Conservation (phyloP, 2,329 filamentous ascomycete genomes). For the Scortechinia acanthostroma region DNA sequence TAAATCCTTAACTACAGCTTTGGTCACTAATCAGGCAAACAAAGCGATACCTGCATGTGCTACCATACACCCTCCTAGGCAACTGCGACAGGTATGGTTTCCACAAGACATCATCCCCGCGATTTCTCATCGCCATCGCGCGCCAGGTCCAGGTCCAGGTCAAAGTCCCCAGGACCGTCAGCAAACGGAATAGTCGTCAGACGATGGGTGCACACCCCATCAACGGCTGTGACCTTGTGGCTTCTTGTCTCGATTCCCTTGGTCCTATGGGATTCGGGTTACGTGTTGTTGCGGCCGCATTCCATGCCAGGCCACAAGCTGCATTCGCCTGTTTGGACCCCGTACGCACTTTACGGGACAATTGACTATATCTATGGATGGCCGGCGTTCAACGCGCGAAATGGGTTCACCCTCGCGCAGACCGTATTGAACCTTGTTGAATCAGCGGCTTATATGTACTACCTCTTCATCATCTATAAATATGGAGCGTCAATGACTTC, state of each 20-base stretch:
- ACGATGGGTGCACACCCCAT: slow-evolving; percentile 54
- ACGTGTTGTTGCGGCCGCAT: slow-evolving; percentile 59
- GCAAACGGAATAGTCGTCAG: neutral
- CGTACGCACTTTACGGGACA: slow-evolving; percentile 58
- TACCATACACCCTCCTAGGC: too few relatives aligned
- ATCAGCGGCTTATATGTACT: slow-evolving; percentile 47
- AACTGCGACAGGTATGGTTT: too few relatives aligned
- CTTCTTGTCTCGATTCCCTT: slow-evolving; percentile 54
- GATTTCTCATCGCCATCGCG: neutral
- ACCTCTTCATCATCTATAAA: slow-evolving; percentile 42
- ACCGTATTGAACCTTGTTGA: slow-evolving; percentile 52
- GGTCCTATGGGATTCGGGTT: slow-evolving; percentile 60
- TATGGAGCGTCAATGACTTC: slow-evolving; percentile 22
- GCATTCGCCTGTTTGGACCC: slow-evolving; percentile 55
- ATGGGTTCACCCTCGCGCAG: slow-evolving; percentile 62
- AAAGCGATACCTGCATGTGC: too few relatives aligned
- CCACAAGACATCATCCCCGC: neutral
- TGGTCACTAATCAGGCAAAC: too few relatives aligned
- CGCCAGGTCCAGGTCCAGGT: neutral
- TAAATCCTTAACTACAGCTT: too few relatives aligned
- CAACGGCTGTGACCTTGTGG: slow-evolving; percentile 50
- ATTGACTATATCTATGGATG: slow-evolving; percentile 64
- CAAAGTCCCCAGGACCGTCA: neutral
- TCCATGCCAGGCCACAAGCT: slow-evolving; percentile 58
- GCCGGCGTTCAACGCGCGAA: slow-evolving; percentile 47